phyloP scores from a whole-genome alignment of 345 rosid genomes.

The Lumnitzera littorea region DNA sequence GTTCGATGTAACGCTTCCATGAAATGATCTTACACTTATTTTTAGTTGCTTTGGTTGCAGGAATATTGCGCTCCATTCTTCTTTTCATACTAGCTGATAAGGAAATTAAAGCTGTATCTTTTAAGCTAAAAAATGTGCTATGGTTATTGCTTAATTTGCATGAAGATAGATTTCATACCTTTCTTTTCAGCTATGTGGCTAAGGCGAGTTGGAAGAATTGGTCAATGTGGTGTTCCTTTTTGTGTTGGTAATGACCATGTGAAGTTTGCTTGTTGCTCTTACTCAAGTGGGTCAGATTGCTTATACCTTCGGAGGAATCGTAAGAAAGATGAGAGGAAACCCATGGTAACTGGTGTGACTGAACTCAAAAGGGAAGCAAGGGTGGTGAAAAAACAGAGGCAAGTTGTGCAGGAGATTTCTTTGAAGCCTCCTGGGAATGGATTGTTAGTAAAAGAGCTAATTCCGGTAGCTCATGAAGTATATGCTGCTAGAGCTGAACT shows the following conservation, averaged over 20 bases:
- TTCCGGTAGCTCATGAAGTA: constrained; percentile 39
- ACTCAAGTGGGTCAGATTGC: constrained; percentile 13
- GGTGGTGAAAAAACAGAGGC: constrained; percentile 22
- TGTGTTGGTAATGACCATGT: not conserved
- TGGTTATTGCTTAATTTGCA: not conserved
- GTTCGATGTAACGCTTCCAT: too few relatives aligned
- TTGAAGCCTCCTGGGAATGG: constrained; percentile 43
- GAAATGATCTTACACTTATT: too few relatives aligned
- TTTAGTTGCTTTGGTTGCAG: too few relatives aligned
- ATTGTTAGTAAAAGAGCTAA: constrained; percentile 28
- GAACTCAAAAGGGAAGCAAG: constrained; percentile 37
- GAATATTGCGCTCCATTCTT: too few relatives aligned
- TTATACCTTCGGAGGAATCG: constrained; percentile 28
- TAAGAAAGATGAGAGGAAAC: constrained; percentile 35
- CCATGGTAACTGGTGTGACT: constrained; percentile 36
- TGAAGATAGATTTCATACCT: too few relatives aligned
- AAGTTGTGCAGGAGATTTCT: constrained; percentile 26
- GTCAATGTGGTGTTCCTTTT: constrained; percentile 4
- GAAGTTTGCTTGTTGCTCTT: constrained; percentile 12
- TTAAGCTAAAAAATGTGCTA: not conserved
- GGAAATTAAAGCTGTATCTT: not conserved
- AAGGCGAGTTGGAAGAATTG: constrained; percentile 3
- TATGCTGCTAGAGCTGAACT: constrained; percentile 25
- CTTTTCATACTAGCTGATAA: too few relatives aligned
- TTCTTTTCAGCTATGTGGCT: constrained; percentile 13